Conservation (phyloP, 495 filamentous ascomycete species). For the Penicillium pulvis region DNA sequence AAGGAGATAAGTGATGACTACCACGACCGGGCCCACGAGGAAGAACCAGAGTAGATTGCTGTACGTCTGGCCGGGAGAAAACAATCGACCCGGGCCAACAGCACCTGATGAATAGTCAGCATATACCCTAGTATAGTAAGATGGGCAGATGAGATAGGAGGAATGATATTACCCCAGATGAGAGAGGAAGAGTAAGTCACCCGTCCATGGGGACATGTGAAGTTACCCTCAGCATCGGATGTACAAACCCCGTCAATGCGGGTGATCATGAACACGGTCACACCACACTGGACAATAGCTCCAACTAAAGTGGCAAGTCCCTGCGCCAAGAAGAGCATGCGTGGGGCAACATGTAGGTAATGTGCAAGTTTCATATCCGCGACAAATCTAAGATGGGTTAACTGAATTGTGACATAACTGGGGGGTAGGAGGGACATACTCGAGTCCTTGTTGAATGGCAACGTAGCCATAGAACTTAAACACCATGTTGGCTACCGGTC, state of each 20-base stretch:
- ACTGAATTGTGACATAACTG: slow-evolving; percentile 26
- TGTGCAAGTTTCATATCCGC: slow-evolving; percentile 77
- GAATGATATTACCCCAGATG: slow-evolving; percentile 59
- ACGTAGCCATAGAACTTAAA: slow-evolving; percentile 79
- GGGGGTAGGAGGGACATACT: slow-evolving; percentile 42
- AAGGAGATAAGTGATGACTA: slow-evolving; percentile 58
- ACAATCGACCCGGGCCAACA: slow-evolving; percentile 66
- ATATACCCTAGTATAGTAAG: not conserved
- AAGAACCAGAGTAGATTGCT: slow-evolving; percentile 66
- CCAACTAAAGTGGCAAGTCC: slow-evolving; percentile 66
- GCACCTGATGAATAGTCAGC: slow-evolving; percentile 36
- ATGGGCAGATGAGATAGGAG: no score
- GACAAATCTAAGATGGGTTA: slow-evolving; percentile 56
- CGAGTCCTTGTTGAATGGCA: slow-evolving; percentile 56
- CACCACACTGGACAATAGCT: slow-evolving; percentile 65
- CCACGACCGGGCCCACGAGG: slow-evolving; percentile 56
- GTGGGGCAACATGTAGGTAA: slow-evolving; percentile 74
- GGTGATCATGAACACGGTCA: slow-evolving; percentile 65
- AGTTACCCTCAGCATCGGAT: slow-evolving; percentile 59
- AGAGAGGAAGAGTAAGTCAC: slow-evolving; percentile 71
- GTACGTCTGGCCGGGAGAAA: slow-evolving; percentile 70
- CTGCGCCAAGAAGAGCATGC: slow-evolving; percentile 69
- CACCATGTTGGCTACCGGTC: slow-evolving; percentile 68
- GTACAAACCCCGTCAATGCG: slow-evolving; percentile 64
- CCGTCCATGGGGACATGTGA: slow-evolving; percentile 67